Evolutionary conservation across 1,284 basidiomycete genomes (phyloP).

Genomic region (Ganoderma lingzhi): DNA sequence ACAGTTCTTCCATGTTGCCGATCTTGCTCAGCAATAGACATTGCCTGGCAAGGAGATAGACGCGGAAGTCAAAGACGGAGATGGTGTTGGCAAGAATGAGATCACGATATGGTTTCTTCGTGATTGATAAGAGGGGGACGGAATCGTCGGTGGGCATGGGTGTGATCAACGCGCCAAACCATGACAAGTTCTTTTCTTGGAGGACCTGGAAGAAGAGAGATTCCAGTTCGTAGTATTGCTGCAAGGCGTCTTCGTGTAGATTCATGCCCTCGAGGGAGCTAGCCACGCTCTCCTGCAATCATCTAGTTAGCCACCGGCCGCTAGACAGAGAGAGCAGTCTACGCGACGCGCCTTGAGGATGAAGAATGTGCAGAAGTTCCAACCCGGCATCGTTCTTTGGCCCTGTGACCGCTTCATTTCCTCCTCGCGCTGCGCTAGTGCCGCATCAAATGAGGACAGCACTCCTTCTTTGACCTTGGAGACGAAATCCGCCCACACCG

Average conservation of each 20-base stretch:
- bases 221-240: conserved; percentile 94
- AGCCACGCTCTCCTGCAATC: conserved; percentile 88
- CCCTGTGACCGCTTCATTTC: conserved; percentile 88
- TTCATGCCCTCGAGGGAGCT: conserved; percentile 92
- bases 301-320: conserved; percentile 13
- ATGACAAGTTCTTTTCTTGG: conserved; percentile 85
- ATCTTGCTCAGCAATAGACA: conserved; percentile 81
- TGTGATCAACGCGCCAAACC: conserved; percentile 88
- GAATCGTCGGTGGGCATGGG: conserved; percentile 82
- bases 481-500: conserved; percentile 89
- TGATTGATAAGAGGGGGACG: conserved; percentile 78
- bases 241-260: conserved; percentile 88
- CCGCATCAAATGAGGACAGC: conserved; percentile 82
- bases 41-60: conserved; percentile 91
- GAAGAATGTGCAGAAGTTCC: conserved; percentile 98
- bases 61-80: conserved; percentile 93
- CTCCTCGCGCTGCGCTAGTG: conserved; percentile 84
- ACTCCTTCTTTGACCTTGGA: conserved; percentile 92
- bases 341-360: conserved; percentile 79
- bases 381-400: conserved; percentile 89
- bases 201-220: conserved; percentile 83
- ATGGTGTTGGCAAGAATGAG: conserved; percentile 92
- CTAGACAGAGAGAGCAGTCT: neutral
- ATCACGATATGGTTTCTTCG: conserved; percentile 88
- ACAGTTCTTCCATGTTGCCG: conserved; percentile 73